Conservation (phyloP, 164 flowering plant species). For the Amborella trichopoda region DNA sequence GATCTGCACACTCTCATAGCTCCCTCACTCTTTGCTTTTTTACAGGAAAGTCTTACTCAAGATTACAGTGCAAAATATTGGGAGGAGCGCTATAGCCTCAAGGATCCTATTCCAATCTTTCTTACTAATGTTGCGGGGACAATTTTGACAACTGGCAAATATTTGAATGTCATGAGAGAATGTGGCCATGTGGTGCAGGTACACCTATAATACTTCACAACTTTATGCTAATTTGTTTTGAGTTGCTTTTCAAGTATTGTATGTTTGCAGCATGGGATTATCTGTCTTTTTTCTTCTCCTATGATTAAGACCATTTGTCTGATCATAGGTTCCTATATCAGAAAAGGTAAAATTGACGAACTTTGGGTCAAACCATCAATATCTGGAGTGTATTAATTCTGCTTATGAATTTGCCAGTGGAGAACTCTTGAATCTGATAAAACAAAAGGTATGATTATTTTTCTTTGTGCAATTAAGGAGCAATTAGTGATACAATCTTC, state of each 20-base stretch:
- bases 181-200: constrained; percentile 98
- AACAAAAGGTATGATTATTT: constrained; percentile 56
- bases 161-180: constrained; percentile 96
- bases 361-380: constrained; percentile 83
- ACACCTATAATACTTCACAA: neutral
- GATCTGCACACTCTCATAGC: neutral
- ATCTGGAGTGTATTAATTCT: constrained; percentile 79
- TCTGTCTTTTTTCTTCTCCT: too few relatives aligned
- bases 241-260: too few relatives aligned
- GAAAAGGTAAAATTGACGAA: constrained; percentile 68
- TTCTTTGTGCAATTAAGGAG: too few relatives aligned
- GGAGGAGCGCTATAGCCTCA: constrained; percentile 89
- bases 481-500: too few relatives aligned
- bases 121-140: constrained; percentile 75
- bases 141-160: constrained; percentile 96
- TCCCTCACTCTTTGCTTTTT: constrained; percentile 3
- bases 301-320: too few relatives aligned
- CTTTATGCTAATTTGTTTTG: too few relatives aligned
- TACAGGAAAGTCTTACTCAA: constrained; percentile 80
- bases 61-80: constrained; percentile 96
- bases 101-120: constrained; percentile 89
- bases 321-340: constrained; percentile 60
- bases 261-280: too few relatives aligned
- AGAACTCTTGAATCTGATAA: constrained; percentile 81
- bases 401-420: constrained; percentile 91